phyloP scores from a whole-genome alignment of 345 rosid species.

The Ceriops zippeliana region DNA sequence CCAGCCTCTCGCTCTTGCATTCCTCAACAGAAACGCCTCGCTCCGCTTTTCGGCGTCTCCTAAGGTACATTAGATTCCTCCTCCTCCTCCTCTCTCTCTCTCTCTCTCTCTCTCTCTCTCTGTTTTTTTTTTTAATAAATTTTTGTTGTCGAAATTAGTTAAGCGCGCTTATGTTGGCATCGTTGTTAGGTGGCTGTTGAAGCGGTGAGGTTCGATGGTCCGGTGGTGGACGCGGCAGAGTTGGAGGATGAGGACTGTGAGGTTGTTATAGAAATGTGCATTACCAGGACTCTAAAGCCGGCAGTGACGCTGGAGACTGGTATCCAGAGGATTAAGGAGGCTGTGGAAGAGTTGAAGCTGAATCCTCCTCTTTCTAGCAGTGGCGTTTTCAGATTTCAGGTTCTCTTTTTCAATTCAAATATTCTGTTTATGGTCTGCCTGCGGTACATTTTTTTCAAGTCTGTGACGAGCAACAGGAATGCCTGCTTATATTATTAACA shows the following conservation, averaged over 20 bases:
- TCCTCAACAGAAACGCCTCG: constrained; percentile 12
- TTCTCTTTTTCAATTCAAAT: constrained; percentile 9
- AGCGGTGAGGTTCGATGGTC: constrained; percentile 61
- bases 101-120: background rate
- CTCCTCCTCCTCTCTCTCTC: background rate
- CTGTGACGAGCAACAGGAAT: background rate
- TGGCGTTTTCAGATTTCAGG: constrained; percentile 75
- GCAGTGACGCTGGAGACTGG: constrained; percentile 79
- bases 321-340: constrained; percentile 48
- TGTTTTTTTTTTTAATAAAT: constrained; percentile 9
- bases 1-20: constrained; percentile 10
- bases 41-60: constrained; percentile 8
- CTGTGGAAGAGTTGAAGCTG: constrained; percentile 52
- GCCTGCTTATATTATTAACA: background rate
- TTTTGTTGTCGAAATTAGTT: background rate
- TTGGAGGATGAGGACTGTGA: constrained; percentile 43
- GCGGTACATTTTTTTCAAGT: background rate
- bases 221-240: constrained; percentile 32
- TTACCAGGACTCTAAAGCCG: constrained; percentile 67
- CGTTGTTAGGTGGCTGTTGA: constrained; percentile 21
- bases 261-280: constrained; percentile 55
- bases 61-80: background rate
- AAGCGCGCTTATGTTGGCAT: no score
- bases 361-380: constrained; percentile 53
- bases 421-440: background rate